Evolutionary conservation across 805 yeast species (phyloP), one percentile per base, ranked within the genome.

Genomic region (Suhomyces prunicola): DNA sequence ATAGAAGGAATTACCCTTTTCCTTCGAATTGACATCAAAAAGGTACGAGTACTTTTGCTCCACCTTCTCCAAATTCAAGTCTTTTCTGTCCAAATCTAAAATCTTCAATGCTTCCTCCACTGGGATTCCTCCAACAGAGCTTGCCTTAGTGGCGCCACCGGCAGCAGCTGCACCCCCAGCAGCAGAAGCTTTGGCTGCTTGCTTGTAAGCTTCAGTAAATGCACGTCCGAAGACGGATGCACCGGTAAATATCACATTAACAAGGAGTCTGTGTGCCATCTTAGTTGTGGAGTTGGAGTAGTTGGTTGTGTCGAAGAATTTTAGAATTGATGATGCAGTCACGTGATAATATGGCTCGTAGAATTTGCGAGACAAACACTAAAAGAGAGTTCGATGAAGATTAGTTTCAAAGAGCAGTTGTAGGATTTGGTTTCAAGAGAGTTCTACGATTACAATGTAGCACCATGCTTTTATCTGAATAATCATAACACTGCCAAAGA

Each of bases 151-250:
- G 44, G 68, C 65, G 6, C 64, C 66, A 23, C 62, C 61, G 36
- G 73, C 71, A 2, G 29, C 27, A 9, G 47, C 47, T 7, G 74
- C 74, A 7, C 62, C 66, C 42, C 64, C 62, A 4, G 81, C 80
- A 2, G 93, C 90, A n/a, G 96, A 85, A 51, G 92, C 92, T 50
- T 93, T 89, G 15, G 98, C 97, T 1, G 96, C 96, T 73, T 94
- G 98, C 64, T 86, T 88, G 78, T 93, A 94, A 0, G 99, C 98
- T 69, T 91, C 96, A n/a, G 90, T 80, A 69, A 94, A 94, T 0
- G 99, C 99, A 61, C 89, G 83, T 53, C 98, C 97, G 66, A 94
- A 91, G 29, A 93, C 98, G 61, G 90, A 86, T 4, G 97, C 96
- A 53, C 98, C 98, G 8, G 98, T 92, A 64, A 92, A 82, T 47